Evolutionary conservation across 257 asterid genomes (phyloP), one percentile per base, ranked within the genome.

Genomic region (Primulina eburnea): DNA sequence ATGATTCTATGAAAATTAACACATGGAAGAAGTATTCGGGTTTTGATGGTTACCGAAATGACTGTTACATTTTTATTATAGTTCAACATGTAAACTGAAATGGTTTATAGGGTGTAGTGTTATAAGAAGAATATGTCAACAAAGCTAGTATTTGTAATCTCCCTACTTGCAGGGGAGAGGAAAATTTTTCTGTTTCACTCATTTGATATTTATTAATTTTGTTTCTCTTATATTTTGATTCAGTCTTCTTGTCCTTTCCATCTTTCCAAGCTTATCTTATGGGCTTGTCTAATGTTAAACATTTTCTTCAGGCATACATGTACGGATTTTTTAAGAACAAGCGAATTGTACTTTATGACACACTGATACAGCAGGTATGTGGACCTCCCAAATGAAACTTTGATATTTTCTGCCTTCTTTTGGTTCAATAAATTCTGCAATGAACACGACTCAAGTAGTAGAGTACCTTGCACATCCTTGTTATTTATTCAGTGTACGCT

Each of bases 311-410:
- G 97, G 99, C 99, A 30, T 94, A 94, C 89, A 91, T 94, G 97
- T 94, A 94, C 62, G 99, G 99, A 18, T 94, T 94, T 84, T 87
- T 89, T 76, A 89, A 94, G 68, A 94, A 91, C 85, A 94, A 94
- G 75, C 81, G 99, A 57, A 94, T 94, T 68, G 99, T 94, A 72
- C 97, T 94, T 61, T 94, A 89, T 60, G 99, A 94, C 84, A 94
- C 99, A 30, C 82, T 94, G 79, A 82, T 94, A 77, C 98, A 94
- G 79, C 99, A 94, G 99, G 99, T 94, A 80, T 62, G 76, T 60
- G 60, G 60, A 52, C 56, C 62, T 4, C 43, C 62, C 52, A 73
- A 70, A 50, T 52, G 8, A 20, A 67, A 11, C 70, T 61, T 60
- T 60, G 37, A 6, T 21, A 50, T 65, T 29, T 55, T 57, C 57